Evolutionary conservation across 768 basidiomycete genomes (phyloP).

Genomic region (Suillus variegatus): DNA sequence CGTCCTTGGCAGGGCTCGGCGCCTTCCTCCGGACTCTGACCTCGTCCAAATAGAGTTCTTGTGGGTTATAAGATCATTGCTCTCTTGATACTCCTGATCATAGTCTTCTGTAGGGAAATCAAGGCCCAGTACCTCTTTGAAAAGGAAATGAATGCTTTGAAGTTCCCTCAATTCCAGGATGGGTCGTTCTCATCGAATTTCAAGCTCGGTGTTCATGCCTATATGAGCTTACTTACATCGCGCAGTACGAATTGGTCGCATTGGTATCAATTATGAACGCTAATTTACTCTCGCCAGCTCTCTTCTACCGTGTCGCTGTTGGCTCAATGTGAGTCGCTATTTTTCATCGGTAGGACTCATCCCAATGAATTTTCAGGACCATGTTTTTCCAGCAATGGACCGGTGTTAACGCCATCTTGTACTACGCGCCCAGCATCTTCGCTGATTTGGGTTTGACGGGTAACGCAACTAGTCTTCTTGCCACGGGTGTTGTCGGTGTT

Average conservation of each 20-base stretch:
- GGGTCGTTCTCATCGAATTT: slow-evolving; percentile 56
- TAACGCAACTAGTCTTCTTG: slow-evolving; percentile 56
- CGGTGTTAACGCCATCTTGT: slow-evolving; percentile 74
- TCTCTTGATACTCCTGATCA: not conserved
- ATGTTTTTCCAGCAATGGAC: slow-evolving; percentile 90
- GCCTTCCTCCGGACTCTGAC: slow-evolving; percentile 55
- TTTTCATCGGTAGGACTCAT: not conserved
- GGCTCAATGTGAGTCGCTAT: slow-evolving; percentile 48
- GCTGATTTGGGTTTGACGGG: slow-evolving; percentile 57
- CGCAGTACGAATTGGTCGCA: slow-evolving; percentile 30
- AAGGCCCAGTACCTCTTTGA: slow-evolving; percentile 76
- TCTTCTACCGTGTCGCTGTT: slow-evolving; percentile 63
- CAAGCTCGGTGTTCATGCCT: slow-evolving; percentile 61
- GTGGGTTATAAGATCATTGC: slow-evolving; percentile 39
- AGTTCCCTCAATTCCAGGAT: slow-evolving; percentile 68
- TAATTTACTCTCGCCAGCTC: slow-evolving; percentile 34
- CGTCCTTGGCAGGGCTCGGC: slow-evolving; percentile 62
- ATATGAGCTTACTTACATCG: slow-evolving; percentile 59
- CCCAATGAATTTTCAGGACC: slow-evolving; percentile 34
- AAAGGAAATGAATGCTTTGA: slow-evolving; percentile 55
- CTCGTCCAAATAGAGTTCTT: slow-evolving; percentile 75
- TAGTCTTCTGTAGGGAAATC: slow-evolving; percentile 51
- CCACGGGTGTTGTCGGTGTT: slow-evolving; percentile 77
- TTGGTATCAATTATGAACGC: not conserved
- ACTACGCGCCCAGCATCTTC: slow-evolving; percentile 79